phyloP scores from a whole-genome alignment of 2,329 filamentous ascomycete genomes.

The Trichoderma sp. region DNA sequence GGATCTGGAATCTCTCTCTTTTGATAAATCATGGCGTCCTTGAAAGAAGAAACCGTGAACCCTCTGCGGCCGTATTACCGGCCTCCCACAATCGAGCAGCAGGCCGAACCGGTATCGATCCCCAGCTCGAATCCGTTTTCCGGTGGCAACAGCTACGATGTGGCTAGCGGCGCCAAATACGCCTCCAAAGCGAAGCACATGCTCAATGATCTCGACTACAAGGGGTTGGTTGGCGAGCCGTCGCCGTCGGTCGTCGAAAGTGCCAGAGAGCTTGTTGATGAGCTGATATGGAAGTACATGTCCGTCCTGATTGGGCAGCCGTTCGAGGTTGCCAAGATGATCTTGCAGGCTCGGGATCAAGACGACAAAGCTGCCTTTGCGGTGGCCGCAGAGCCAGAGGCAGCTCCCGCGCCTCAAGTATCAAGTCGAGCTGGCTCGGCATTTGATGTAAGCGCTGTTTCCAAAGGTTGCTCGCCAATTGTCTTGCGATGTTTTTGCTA shows the following conservation, averaged over 20 bases:
- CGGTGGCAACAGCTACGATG: constrained; percentile 48
- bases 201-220: constrained; percentile 89
- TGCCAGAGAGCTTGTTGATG: constrained; percentile 76
- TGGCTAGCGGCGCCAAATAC: constrained; percentile 41
- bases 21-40: constrained; percentile 51
- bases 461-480: not conserved
- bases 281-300: constrained; percentile 89
- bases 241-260: constrained; percentile 76
- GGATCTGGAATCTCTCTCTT: constrained; percentile 36
- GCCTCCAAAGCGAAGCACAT: constrained; percentile 75
- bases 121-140: constrained; percentile 52
- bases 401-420: constrained; percentile 36
- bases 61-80: constrained; percentile 73
- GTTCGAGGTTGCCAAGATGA: constrained; percentile 94
- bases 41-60: constrained; percentile 56
- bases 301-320: constrained; percentile 89
- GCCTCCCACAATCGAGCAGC: constrained; percentile 59
- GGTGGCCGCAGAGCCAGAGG: constrained; percentile 35
- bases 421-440: constrained; percentile 43
- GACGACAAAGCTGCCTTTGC: constrained; percentile 49
- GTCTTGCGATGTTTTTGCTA: not conserved
- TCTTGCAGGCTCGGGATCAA: constrained; percentile 75
- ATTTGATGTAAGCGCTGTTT: constrained; percentile 40
- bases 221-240: constrained; percentile 77
- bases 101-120: constrained; percentile 44